Evolutionary conservation across 306 rosid genomes (phyloP).

Genomic region (Arachis stenosperma): DNA sequence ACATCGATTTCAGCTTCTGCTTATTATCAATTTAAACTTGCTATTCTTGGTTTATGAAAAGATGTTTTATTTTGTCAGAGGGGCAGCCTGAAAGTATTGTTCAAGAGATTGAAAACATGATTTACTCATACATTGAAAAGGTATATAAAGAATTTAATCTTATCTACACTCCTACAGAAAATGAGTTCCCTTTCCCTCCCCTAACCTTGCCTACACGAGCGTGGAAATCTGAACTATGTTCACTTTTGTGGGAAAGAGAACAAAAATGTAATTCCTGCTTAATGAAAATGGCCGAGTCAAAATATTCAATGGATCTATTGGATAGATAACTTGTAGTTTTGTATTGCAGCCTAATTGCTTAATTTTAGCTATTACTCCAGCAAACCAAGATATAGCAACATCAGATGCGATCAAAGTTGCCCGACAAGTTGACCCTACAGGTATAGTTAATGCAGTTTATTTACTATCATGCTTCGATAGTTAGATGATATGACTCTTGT

Average conservation of each 20-base stretch:
- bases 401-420: slow-evolving; percentile 88
- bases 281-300: neutral
- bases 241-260: slow-evolving; percentile 10
- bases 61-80: slow-evolving; percentile 50
- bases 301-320: slow-evolving; percentile 9
- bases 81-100: slow-evolving; percentile 79
- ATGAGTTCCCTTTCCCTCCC: neutral
- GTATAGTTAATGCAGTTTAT: slow-evolving; percentile 43
- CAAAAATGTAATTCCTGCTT: slow-evolving; percentile 21
- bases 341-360: slow-evolving; percentile 79
- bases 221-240: neutral
- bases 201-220: too few species aligned
- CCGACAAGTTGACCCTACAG: slow-evolving; percentile 88
- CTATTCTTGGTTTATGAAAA: slow-evolving; percentile 24
- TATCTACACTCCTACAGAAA: slow-evolving; percentile 17
- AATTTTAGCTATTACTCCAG: slow-evolving; percentile 90
- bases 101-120: slow-evolving; percentile 77
- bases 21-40: slow-evolving; percentile 13
- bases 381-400: slow-evolving; percentile 92
- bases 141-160: slow-evolving; percentile 43
- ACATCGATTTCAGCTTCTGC: slow-evolving; percentile 7
- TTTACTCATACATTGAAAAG: slow-evolving; percentile 72
- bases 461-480: slow-evolving; percentile 6
- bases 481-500: slow-evolving; percentile 10
- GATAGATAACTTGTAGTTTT: neutral